These are phyloP conservation scores for Aspergillus versicolor DNA, from an alignment of 2,329 filamentous ascomycete genomes.

Conservation along the genomic window DNA sequence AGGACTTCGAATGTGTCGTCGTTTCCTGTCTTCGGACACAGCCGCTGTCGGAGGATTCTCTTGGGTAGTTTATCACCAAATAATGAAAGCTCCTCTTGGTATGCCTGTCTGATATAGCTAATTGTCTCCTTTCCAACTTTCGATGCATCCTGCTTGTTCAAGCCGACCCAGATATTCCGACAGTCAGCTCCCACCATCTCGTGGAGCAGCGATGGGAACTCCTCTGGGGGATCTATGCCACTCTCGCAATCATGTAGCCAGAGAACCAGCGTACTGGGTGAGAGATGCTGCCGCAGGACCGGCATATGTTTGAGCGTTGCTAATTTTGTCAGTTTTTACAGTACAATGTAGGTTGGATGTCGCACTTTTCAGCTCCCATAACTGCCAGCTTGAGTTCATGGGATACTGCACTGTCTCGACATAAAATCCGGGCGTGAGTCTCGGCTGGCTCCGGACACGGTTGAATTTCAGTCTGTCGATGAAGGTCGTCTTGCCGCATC, in stretches of 20 bases:
- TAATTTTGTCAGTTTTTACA: background rate
- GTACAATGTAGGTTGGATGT: background rate
- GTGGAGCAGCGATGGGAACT: background rate
- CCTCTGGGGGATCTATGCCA: too few species aligned
- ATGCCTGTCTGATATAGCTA: background rate
- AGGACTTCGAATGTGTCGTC: background rate
- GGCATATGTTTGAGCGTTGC: background rate
- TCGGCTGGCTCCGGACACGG: background rate
- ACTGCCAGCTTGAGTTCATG: background rate
- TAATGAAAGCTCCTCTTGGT: background rate
- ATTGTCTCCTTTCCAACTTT: background rate
- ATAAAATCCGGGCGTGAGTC: background rate
- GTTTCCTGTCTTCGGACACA: background rate
- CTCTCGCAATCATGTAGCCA: background rate
- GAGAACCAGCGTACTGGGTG: background rate
- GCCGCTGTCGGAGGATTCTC: background rate
- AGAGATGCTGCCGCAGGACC: background rate
- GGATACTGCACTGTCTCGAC: background rate
- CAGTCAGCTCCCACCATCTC: background rate
- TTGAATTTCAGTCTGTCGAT: background rate
- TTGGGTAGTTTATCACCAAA: background rate
- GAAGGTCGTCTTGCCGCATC: slow-evolving; percentile 1
- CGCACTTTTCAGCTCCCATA: background rate
- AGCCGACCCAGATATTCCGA: background rate
- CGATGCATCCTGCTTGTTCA: background rate